phyloP scores from a whole-genome alignment of 2,329 filamentous ascomycete species.

The Phialocephala sp. region DNA sequence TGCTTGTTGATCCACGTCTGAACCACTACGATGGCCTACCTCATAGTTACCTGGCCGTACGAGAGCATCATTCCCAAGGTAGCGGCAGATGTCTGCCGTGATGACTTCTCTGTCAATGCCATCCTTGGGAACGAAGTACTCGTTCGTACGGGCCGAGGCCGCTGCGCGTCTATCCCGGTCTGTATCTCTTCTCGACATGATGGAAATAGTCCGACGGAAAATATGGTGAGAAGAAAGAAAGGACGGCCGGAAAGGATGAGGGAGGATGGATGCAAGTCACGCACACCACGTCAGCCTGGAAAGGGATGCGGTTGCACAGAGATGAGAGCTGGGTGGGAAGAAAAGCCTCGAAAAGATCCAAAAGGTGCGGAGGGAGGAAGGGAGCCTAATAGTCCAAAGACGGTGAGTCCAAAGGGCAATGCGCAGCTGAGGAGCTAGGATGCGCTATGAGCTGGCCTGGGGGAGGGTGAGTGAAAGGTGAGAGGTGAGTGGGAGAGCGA shows the following conservation, averaged over 20 bases:
- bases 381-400: constrained; percentile 19
- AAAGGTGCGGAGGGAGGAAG: constrained; percentile 33
- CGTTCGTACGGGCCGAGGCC: constrained; percentile 64
- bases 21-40: constrained; percentile 53
- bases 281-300: constrained; percentile 44
- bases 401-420: constrained; percentile 33
- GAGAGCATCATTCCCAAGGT: constrained; percentile 81
- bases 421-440: constrained; percentile 28
- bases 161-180: constrained; percentile 40
- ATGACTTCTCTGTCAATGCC: constrained; percentile 86
- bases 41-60: constrained; percentile 77
- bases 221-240: constrained; percentile 41
- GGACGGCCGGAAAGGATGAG: constrained; percentile 38
- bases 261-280: constrained; percentile 40
- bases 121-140: constrained; percentile 81
- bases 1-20: constrained; percentile 1
- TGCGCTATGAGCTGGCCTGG: constrained; percentile 27
- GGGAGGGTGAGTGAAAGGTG: neutral
- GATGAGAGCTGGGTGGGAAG: constrained; percentile 25
- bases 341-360: constrained; percentile 34
- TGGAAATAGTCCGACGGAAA: constrained; percentile 37
- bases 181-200: constrained; percentile 36
- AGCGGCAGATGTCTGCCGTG: constrained; percentile 83
- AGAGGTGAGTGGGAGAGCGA: constrained; percentile 15
- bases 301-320: constrained; percentile 37